These are phyloP conservation scores for Pseudogymnoascus sp. DNA, from an alignment of 2,329 filamentous ascomycete species.

Conservation along the genomic window DNA sequence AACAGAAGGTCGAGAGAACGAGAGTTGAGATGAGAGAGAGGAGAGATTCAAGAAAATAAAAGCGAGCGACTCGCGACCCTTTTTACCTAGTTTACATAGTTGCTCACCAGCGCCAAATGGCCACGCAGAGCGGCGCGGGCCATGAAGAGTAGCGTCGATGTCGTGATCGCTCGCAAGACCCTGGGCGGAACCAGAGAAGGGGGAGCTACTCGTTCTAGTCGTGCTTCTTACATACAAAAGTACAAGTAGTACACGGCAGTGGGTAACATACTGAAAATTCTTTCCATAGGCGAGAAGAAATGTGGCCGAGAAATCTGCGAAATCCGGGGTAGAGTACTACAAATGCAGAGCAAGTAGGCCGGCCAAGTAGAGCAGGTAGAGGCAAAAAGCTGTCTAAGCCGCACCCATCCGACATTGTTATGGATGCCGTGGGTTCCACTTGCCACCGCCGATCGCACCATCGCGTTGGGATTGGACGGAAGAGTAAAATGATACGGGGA, in stretches of 20 bases:
- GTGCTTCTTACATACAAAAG: no score
- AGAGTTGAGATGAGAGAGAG: background rate
- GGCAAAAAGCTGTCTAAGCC: background rate
- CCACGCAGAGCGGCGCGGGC: background rate
- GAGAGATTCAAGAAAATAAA: background rate
- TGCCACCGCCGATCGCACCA: background rate
- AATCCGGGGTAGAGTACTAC: background rate
- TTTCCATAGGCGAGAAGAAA: slow-evolving; percentile 1
- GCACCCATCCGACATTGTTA: background rate
- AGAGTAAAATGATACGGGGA: background rate
- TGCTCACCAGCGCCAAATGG: background rate
- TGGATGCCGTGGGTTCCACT: background rate
- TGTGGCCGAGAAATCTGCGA: slow-evolving; percentile 5
- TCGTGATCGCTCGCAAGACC: slow-evolving; percentile 6
- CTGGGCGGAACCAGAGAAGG: background rate
- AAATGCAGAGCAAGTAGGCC: background rate
- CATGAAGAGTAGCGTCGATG: slow-evolving; percentile 4
- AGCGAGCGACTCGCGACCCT: background rate
- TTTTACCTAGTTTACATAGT: slow-evolving; percentile 1
- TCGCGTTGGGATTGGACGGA: background rate
- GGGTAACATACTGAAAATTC: background rate
- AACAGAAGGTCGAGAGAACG: background rate
- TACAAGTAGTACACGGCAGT: background rate
- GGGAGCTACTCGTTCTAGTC: background rate
- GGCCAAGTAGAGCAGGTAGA: no score